A percentile compares a stretch with the other conserved stretches of the same genome.
phyloP scores from a whole-genome alignment of 306 rosid genomes.

The Gastrolobium bilobum region DNA sequence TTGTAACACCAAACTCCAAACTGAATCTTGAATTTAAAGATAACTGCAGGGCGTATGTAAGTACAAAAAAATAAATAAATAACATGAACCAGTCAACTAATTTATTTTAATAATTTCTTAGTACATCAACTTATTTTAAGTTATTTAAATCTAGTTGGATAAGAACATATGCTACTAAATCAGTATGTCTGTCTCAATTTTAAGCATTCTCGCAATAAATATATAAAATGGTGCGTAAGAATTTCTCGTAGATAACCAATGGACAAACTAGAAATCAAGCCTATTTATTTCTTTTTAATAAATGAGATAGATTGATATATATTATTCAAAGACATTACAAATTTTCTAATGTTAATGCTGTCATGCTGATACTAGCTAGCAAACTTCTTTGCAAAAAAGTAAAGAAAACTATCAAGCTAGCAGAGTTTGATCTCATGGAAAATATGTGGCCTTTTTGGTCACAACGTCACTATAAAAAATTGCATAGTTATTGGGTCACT shows the following conservation, averaged over 20 bases:
- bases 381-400: neutral
- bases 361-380: neutral
- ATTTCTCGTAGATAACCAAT: conserved; percentile 29
- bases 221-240: neutral
- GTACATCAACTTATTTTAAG: neutral
- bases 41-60: neutral
- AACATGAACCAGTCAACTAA: neutral
- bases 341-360: neutral
- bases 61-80: neutral
- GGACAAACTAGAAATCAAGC: conserved; percentile 16
- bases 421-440: conserved; percentile 6
- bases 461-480: neutral
- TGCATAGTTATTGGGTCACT: neutral
- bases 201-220: conserved; percentile 42
- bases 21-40: neutral
- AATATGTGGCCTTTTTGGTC: neutral
- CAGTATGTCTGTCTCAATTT: conserved; percentile 10
- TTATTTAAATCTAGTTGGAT: conserved; percentile 16
- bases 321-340: conserved; percentile 27
- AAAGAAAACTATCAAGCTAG: neutral
- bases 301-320: neutral
- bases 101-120: neutral
- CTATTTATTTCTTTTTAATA: neutral
- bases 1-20: neutral
- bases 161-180: conserved; percentile 23